Conservation (phyloP, 805 yeast species). For the Candida pseudoglaebosa region DNA sequence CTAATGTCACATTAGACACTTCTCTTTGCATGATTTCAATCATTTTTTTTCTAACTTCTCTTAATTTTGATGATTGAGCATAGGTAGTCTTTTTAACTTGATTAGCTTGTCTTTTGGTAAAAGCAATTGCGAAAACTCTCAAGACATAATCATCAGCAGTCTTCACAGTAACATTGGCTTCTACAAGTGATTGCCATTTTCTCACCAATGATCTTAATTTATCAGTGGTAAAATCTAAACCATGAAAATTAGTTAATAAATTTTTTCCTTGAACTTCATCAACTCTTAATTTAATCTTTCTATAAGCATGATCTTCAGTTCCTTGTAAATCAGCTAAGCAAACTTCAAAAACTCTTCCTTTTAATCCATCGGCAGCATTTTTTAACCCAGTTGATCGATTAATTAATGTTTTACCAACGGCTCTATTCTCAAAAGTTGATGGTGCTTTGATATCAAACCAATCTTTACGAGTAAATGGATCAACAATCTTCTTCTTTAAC, state of each 20-base stretch:
- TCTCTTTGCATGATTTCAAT: conserved; percentile 89
- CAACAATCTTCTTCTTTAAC: conserved; percentile 95
- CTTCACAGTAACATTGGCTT: conserved; percentile 94
- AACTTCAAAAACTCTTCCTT: conserved; percentile 93
- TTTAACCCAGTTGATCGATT: conserved; percentile 95
- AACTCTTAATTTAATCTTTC: conserved; percentile 91
- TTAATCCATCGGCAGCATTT: conserved; percentile 92
- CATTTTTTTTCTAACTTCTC: conserved; percentile 94
- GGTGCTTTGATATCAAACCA: conserved; percentile 98
- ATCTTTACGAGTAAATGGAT: conserved; percentile 97
- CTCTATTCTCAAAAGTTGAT: conserved; percentile 92
- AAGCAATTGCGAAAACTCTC: conserved; percentile 91
- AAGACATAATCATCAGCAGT: conserved; percentile 93
- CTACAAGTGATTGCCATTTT: conserved; percentile 96
- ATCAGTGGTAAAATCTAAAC: conserved; percentile 93
- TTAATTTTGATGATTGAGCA: conserved; percentile 93
- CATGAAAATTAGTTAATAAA: conserved; percentile 97
- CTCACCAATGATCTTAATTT: conserved; percentile 92
- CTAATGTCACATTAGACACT: conserved; percentile 84
- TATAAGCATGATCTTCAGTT: conserved; percentile 94
- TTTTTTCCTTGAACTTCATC: conserved; percentile 97
- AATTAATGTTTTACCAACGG: conserved; percentile 93
- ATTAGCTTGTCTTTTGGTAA: conserved; percentile 93
- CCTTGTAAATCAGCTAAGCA: conserved; percentile 94
- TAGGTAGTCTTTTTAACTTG: conserved; percentile 94